Percentiles rank a stretch among this genome's conserved stretches.
phyloP scores from a whole-genome alignment of 2,329 filamentous ascomycete species.

The Aspergillus persii region DNA sequence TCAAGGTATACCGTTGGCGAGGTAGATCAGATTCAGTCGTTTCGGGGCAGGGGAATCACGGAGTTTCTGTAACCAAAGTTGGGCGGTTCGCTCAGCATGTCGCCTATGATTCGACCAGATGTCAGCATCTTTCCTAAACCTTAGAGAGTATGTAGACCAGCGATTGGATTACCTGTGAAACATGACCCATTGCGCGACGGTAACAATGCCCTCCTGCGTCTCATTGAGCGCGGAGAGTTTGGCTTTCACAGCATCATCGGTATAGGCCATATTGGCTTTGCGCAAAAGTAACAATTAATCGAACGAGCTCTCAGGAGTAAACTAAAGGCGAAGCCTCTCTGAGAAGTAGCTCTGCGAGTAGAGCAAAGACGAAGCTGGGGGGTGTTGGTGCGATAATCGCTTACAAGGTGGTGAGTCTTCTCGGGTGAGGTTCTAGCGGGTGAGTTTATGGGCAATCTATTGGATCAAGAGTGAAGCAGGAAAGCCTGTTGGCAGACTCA shows the following conservation, averaged over 20 bases:
- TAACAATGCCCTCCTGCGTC: conserved; percentile 94
- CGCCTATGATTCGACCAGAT: conserved; percentile 56
- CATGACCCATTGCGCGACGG: conserved; percentile 98
- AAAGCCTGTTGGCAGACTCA: conserved; percentile 5
- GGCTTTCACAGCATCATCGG: conserved; percentile 89
- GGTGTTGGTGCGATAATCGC: neutral
- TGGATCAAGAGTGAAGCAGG: neutral
- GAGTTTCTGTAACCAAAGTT: conserved; percentile 85
- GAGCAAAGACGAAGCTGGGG: neutral
- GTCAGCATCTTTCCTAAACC: conserved; percentile 14
- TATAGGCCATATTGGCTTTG: conserved; percentile 74
- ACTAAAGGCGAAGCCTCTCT: neutral
- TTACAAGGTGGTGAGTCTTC: neutral
- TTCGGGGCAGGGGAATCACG: conserved; percentile 85
- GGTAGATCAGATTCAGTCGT: conserved; percentile 85
- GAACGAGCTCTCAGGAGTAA: neutral
- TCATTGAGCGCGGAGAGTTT: conserved; percentile 96
- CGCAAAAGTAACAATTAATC: neutral
- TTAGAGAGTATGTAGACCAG: conserved; percentile 11
- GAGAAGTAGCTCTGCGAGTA: neutral
- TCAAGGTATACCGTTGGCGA: conserved; percentile 75
- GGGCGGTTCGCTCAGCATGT: conserved; percentile 86
- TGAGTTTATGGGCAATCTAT: neutral
- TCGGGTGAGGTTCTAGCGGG: neutral
- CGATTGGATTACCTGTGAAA: conserved; percentile 74